Conservation (phyloP, 2,329 filamentous ascomycete genomes). For the Daldinia eschscholtzii region DNA sequence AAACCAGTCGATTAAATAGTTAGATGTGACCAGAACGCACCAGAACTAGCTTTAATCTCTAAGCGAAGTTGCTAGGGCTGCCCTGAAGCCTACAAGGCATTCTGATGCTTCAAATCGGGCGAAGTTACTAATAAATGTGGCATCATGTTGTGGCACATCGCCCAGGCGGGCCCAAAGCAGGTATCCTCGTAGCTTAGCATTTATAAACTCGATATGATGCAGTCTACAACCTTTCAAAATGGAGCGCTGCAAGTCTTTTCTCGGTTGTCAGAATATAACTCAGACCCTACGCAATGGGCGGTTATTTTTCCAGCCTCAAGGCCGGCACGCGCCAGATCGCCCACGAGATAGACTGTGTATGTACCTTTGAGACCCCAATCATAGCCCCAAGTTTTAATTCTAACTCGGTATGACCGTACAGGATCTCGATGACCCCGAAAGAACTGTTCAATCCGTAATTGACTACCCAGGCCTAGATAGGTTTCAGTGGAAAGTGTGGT, state of each 20-base stretch:
- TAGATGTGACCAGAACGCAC: neutral
- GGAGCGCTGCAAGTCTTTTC: conserved; percentile 7
- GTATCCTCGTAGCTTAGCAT: neutral
- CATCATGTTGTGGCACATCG: conserved; percentile 1
- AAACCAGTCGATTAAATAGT: neutral
- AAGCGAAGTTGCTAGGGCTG: neutral
- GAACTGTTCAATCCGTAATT: conserved; percentile 43
- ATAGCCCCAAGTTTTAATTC: neutral
- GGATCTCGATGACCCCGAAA: conserved; percentile 44
- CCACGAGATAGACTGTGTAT: conserved; percentile 45
- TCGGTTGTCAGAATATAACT: conserved; percentile 1
- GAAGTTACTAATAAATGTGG: neutral
- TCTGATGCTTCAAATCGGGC: neutral
- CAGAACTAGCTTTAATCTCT: neutral
- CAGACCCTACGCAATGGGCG: conserved; percentile 31
- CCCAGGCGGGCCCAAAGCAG: conserved; percentile 5
- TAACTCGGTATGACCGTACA: conserved; percentile 14
- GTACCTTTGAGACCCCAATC: conserved; percentile 9
- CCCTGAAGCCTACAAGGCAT: neutral
- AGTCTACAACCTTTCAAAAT: conserved; percentile 11
- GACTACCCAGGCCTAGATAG: conserved; percentile 44
- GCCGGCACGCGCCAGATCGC: conserved; percentile 30
- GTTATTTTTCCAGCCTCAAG: conserved; percentile 43
- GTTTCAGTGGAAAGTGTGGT: conserved; percentile 47
- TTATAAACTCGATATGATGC: conserved; percentile 28